Conservation (phyloP, 345 rosid genomes). For the Acer negundo region DNA sequence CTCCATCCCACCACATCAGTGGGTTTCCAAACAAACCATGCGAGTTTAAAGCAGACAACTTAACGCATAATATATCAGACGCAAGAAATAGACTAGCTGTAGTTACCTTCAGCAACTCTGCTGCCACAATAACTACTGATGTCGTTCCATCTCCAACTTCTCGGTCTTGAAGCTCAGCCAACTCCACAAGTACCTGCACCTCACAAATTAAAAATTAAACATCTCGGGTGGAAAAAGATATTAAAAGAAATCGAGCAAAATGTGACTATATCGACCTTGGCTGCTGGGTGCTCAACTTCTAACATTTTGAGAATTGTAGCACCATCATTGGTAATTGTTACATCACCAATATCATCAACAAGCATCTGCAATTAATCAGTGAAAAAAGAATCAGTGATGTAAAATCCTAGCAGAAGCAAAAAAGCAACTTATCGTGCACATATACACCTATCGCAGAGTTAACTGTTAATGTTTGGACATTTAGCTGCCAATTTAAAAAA, state of each 20-base stretch:
- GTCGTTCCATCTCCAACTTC: constrained; percentile 99
- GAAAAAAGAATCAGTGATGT: not conserved
- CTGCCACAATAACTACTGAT: constrained; percentile 92
- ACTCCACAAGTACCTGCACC: constrained; percentile 86
- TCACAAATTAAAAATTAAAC: constrained; percentile 12
- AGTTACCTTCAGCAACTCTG: constrained; percentile 78
- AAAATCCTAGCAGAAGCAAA: not conserved
- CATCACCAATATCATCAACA: constrained; percentile 97
- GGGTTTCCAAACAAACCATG: not conserved
- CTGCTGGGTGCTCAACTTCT: constrained; percentile 98
- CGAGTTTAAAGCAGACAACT: not conserved
- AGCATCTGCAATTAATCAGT: constrained; percentile 60
- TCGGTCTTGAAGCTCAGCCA: constrained; percentile 97
- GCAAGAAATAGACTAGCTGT: not conserved
- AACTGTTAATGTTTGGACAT: not conserved
- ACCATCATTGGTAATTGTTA: constrained; percentile 93
- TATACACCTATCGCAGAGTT: not conserved
- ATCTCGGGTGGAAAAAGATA: not conserved
- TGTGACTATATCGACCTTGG: constrained; percentile 52
- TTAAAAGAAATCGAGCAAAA: not conserved
- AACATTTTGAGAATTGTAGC: constrained; percentile 93
- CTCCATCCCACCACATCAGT: not conserved
- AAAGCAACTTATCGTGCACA: not conserved
- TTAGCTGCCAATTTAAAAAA: not conserved
- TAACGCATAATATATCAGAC: not conserved